Evolutionary conservation across 1,284 basidiomycete genomes (phyloP).

Genomic region (Athelia psychrophila): DNA sequence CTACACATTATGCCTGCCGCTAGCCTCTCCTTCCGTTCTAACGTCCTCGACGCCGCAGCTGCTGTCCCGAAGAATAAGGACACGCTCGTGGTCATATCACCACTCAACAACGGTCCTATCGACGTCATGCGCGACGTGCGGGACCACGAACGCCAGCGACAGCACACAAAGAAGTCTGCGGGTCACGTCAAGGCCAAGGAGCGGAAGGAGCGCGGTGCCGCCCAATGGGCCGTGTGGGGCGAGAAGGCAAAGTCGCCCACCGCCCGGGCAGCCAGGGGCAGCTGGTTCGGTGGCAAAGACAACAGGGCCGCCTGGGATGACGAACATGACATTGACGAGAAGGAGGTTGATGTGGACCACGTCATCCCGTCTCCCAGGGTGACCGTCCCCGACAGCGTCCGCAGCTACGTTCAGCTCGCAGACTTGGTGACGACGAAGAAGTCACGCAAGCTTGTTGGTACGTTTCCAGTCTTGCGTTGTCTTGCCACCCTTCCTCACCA

Average conservation of each 20-base stretch:
- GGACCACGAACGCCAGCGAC: constrained; percentile 45
- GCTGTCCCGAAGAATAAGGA: background rate
- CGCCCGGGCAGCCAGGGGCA: background rate
- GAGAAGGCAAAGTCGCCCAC: background rate
- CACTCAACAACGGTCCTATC: constrained; percentile 15
- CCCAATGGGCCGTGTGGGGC: background rate
- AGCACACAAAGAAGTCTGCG: constrained; percentile 41
- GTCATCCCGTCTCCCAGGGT: background rate
- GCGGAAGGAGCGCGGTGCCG: constrained; percentile 22
- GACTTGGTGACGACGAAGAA: constrained; percentile 40
- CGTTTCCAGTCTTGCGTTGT: constrained; percentile 10
- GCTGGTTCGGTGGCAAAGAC: constrained; percentile 1
- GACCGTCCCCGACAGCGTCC: constrained; percentile 11
- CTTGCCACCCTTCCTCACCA: background rate
- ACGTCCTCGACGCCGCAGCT: background rate
- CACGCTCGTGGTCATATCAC: constrained; percentile 20
- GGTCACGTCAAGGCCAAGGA: constrained; percentile 34
- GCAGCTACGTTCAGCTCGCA: constrained; percentile 39
- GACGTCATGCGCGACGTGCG: constrained; percentile 36
- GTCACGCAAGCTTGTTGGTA: constrained; percentile 38
- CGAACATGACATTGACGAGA: background rate
- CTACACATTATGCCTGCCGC: background rate
- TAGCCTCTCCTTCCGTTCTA: constrained; percentile 1
- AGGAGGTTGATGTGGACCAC: constrained; percentile 4
- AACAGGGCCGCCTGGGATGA: background rate